Evolutionary conservation across 441 rosid species (phyloP).

Genomic region (Jatropha podagrica): DNA sequence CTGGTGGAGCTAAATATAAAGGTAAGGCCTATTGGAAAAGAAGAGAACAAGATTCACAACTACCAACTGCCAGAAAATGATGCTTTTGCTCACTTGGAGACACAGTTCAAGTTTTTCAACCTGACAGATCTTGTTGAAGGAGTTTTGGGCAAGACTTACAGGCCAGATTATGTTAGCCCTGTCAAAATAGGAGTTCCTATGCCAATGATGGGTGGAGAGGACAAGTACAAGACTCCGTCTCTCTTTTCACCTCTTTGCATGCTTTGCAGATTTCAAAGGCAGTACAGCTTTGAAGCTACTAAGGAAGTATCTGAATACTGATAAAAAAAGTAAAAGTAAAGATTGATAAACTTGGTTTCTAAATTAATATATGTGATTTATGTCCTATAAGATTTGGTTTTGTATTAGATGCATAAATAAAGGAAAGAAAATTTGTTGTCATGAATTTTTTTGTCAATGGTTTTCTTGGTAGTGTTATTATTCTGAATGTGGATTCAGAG

Average conservation of each 20-base stretch:
- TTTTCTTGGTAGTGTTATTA: not conserved
- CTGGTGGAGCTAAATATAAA: conserved; percentile 52
- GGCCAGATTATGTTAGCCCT: conserved; percentile 66
- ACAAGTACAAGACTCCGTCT: conserved; percentile 63
- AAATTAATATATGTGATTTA: not conserved
- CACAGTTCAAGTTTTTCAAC: conserved; percentile 66
- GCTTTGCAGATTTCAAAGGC: conserved; percentile 59
- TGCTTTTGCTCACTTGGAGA: conserved; percentile 81
- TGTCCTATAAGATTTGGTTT: conserved; percentile 5
- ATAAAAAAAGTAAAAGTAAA: conserved; percentile 11
- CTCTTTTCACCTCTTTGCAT: conserved; percentile 60
- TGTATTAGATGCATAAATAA: conserved; percentile 19
- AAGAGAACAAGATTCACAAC: conserved; percentile 69
- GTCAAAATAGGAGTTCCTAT: conserved; percentile 77
- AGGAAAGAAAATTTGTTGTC: conserved; percentile 16
- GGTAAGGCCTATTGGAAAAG: conserved; percentile 60
- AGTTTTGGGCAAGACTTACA: conserved; percentile 74
- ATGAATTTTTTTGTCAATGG: not conserved
- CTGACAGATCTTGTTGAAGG: conserved; percentile 69
- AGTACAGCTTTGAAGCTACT: conserved; percentile 23
- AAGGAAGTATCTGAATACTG: conserved; percentile 25
- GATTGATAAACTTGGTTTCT: not conserved
- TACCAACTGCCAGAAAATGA: conserved; percentile 64
- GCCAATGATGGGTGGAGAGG: conserved; percentile 97
- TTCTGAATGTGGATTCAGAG: not conserved